Base-by-base conservation (phyloP, 2,329 filamentous ascomycete genomes). In the Aspergillus spinulosporus region DNA sequence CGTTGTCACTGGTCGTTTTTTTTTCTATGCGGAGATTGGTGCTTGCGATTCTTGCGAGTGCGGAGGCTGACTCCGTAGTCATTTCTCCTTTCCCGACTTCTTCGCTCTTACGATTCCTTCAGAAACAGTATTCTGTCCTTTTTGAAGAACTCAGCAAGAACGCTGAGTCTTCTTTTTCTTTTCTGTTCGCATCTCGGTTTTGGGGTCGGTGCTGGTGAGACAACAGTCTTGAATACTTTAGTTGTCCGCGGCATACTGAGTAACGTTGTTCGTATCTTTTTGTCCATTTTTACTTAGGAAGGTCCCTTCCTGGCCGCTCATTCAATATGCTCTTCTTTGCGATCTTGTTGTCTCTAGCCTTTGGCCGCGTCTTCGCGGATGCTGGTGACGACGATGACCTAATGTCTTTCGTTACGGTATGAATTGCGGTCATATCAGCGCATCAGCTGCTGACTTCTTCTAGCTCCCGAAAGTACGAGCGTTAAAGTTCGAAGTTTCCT, bases 361-460 rank as follows among this genome's bases (percentile, higher is more conserved):
- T 68, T 40, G 60, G 59, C 44, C 61, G 55, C 52, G 62, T 55
- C 11, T 54, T 62, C 48, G 68, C 66, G 8, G 56, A 64, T 31
- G 61, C 62, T 26, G 63, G 66, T 26, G 55, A 62, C 21, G 63
- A 68, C 50, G 65, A 71, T 62, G 70, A 72, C 52, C 59, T 72
- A 42, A 67, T 70, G 64, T 71, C 69, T 49, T 72, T 72, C 56
- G 62, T 71, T 43, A 72, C 70, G 32, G 70, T 72, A 56, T 37
- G 54, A 15, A 46, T 14, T 5, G 32, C 15, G 9, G 9, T 12
- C 29, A 14, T 39, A 12, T 14, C 12, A 14, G 32, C 14, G 11
- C 8, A 9, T 43, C 28, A 12, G 11, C 34, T 45, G 32, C 57
- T 59, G 47, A 59, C 21, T 15, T 14, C 11, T 40, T 45, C 48